Evolutionary conservation across 176 grass and related monocot species (phyloP), one percentile per base, ranked within the genome.

Genomic region (Paspalum notatum): DNA sequence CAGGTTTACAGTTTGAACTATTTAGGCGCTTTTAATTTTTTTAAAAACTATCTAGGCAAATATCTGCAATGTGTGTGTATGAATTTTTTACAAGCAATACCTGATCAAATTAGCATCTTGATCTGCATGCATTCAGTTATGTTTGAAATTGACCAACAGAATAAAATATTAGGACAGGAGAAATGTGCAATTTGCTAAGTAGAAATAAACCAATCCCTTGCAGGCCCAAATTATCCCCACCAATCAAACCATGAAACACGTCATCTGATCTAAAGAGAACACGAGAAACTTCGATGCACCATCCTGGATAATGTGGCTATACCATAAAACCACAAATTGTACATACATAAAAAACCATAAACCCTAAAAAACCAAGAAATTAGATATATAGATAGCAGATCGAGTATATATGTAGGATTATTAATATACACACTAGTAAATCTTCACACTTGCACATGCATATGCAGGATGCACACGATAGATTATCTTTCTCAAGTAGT

Each of bases 101-200:
- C 49, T 66, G n/a, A n/a, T n/a, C 81, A 67, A 57, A 12, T 26
- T 46, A 72, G 71, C 55, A 27, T 40, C 24, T 59, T 60, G 53
- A 69, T 71, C 4, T 27, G 7, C 44, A 82, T 43, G 6, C 14
- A 20, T 18, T 50, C 10, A 32, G 3, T 42, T 24, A 41, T 43
- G 54, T 74, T 63, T 7, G 4, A 45, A 11, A 37, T 68, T 12
- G 14, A 18, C 10, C 52, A 80, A 38, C 9, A 52, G 24, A 44
- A 15, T 10, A 44, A 43, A 60, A 61, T 47, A 32, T 27, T 24
- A 71, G 42, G 25, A 72, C 46, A 24, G 7, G 4, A 16, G 42
- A 39, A 82, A 41, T 15, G 44, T 15, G 27, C 25, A 55, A 20
- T 39, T 73, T 55, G 0, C 49, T 53, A 50, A 39, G 0, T 54